Conservation (phyloP, 805 yeast genomes). For the Candida pseudoglaebosa region DNA sequence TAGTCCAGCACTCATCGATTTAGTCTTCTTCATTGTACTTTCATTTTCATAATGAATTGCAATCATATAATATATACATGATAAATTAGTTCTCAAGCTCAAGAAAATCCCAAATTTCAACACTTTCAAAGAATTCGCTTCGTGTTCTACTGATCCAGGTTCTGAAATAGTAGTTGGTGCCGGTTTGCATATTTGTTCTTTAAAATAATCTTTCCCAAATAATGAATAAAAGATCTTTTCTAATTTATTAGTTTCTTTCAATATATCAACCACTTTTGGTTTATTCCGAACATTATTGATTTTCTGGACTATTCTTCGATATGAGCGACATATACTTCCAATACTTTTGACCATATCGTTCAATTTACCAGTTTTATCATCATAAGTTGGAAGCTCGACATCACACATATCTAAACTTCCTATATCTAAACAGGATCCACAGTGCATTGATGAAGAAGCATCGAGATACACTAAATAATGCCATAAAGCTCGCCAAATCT, state of each 20-base stretch:
- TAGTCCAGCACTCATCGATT: constrained; percentile 36
- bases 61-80: constrained; percentile 37
- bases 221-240: constrained; percentile 31
- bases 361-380: constrained; percentile 14
- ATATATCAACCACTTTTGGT: constrained; percentile 33
- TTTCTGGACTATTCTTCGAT: constrained; percentile 24
- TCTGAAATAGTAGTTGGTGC: constrained; percentile 11
- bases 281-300: constrained; percentile 23
- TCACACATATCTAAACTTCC: constrained; percentile 27
- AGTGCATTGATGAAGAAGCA: constrained; percentile 28
- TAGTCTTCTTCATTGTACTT: constrained; percentile 21
- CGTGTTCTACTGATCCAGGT: constrained; percentile 17
- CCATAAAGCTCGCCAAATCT: constrained; percentile 39
- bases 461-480: constrained; percentile 24
- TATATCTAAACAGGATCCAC: constrained; percentile 29
- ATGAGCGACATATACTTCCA: constrained; percentile 19
- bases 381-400: constrained; percentile 23
- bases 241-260: constrained; percentile 31
- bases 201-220: constrained; percentile 41
- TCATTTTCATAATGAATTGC: constrained; percentile 39
- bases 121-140: constrained; percentile 30
- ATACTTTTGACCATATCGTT: constrained; percentile 11
- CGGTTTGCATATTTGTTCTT: constrained; percentile 33
- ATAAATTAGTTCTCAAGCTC: constrained; percentile 35
- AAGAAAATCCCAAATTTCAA: constrained; percentile 32